phyloP scores from a whole-genome alignment of 2,329 filamentous ascomycete species.

The Aspergillus amoenus region DNA sequence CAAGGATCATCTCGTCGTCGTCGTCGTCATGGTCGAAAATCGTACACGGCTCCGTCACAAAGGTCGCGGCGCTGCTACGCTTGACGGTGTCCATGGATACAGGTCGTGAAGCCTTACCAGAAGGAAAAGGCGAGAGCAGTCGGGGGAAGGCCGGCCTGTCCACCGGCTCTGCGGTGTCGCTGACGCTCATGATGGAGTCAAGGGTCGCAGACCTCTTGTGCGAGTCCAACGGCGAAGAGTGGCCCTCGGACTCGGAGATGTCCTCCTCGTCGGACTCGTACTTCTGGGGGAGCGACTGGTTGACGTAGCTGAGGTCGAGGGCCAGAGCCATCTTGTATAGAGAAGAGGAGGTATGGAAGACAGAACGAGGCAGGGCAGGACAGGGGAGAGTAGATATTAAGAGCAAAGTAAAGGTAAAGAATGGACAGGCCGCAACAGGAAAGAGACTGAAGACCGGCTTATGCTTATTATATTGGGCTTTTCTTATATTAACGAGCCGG shows the following conservation, averaged over 20 bases:
- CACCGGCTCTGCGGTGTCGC: slow-evolving; percentile 11
- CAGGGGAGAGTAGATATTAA: background rate
- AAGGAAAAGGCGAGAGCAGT: slow-evolving; percentile 22
- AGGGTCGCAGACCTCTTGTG: slow-evolving; percentile 23
- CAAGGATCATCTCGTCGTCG: slow-evolving; percentile 30
- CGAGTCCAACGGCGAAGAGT: slow-evolving; percentile 31
- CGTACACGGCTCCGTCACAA: slow-evolving; percentile 30
- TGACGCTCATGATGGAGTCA: slow-evolving; percentile 33
- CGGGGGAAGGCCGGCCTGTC: slow-evolving; percentile 18
- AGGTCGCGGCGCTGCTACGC: slow-evolving; percentile 32
- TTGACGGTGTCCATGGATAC: slow-evolving; percentile 38
- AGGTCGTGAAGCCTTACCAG: slow-evolving; percentile 27
- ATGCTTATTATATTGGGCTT: background rate
- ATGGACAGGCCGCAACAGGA: too few species aligned
- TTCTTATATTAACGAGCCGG: background rate
- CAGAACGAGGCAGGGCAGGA: background rate
- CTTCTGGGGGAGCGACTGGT: slow-evolving; percentile 30
- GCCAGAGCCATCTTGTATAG: slow-evolving; percentile 31
- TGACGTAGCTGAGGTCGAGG: slow-evolving; percentile 31
- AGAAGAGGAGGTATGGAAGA: background rate
- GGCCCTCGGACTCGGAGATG: slow-evolving; percentile 37
- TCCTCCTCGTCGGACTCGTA: slow-evolving; percentile 43
- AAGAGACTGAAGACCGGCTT: background rate
- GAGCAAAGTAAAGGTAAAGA: background rate
- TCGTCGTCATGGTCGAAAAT: slow-evolving; percentile 20